Conservation (phyloP, 805 yeast species). For the Pichia thaimueangensis region DNA sequence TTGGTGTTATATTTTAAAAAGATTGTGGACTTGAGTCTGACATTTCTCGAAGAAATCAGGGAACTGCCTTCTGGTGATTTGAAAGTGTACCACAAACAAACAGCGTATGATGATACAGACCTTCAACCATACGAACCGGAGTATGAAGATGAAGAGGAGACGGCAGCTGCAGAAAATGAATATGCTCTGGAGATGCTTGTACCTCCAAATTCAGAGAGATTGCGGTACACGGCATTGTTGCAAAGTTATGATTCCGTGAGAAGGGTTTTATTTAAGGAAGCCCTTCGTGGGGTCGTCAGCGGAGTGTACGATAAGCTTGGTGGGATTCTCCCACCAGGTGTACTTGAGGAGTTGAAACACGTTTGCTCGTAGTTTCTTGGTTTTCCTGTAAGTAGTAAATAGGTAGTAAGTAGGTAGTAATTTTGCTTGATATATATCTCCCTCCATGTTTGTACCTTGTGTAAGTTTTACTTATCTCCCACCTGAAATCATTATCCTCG, state of each 20-base stretch:
- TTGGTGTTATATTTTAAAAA: constrained; percentile 24
- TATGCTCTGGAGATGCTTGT: constrained; percentile 21
- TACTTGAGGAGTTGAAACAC: constrained; percentile 3
- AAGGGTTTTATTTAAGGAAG: constrained; percentile 42
- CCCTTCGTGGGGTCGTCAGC: constrained; percentile 25
- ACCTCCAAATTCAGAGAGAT: constrained; percentile 36
- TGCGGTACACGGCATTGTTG: constrained; percentile 34
- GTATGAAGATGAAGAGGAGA: constrained; percentile 15
- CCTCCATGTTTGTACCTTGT: too few species aligned
- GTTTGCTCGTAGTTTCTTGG: background rate
- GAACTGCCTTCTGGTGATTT: constrained; percentile 57
- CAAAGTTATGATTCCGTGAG: constrained; percentile 46
- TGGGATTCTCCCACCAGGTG: background rate
- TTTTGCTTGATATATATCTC: too few species aligned
- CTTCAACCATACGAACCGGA: constrained; percentile 21
- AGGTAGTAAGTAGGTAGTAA: too few species aligned
- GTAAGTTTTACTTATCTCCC: background rate
- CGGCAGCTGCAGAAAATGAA: constrained; percentile 21
- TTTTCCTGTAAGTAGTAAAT: too few species aligned
- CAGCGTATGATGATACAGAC: constrained; percentile 32
- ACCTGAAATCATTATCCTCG: background rate
- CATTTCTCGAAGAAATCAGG: constrained; percentile 66
- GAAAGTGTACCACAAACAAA: constrained; percentile 41
- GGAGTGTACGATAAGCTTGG: constrained; percentile 17
- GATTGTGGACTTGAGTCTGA: constrained; percentile 21